Percentiles rank a stretch among this genome's conserved stretches.
Evolutionary conservation across 2,329 filamentous ascomycete species (phyloP).

Genomic region (Arthroderma sp.): DNA sequence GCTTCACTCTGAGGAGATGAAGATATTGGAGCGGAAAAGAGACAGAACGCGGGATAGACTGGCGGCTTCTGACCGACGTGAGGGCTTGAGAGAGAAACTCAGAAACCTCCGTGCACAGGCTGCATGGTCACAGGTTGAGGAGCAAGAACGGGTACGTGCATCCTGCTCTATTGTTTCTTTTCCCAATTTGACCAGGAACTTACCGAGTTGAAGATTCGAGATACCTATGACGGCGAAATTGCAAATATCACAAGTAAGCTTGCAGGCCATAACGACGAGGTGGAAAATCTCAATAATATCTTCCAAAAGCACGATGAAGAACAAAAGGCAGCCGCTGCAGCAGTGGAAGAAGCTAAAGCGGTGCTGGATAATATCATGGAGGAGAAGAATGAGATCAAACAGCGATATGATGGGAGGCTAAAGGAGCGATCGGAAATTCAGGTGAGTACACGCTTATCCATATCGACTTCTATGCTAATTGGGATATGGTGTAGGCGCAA

Average conservation of each 20-base stretch:
- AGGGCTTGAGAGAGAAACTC: slow-evolving; percentile 49
- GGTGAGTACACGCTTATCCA: slow-evolving; percentile 14
- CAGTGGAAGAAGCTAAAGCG: slow-evolving; percentile 32
- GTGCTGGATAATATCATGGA: slow-evolving; percentile 32
- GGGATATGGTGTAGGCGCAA: slow-evolving; percentile 37
- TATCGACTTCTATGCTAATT: slow-evolving; percentile 5
- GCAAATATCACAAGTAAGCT: slow-evolving; percentile 35
- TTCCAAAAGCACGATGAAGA: slow-evolving; percentile 32
- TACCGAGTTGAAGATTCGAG: slow-evolving; percentile 17
- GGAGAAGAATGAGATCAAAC: slow-evolving; percentile 38
- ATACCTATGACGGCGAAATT: slow-evolving; percentile 25
- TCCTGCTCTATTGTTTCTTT: background rate
- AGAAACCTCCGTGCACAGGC: slow-evolving; percentile 51
- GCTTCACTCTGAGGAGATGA: slow-evolving; percentile 50
- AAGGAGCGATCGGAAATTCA: slow-evolving; percentile 43
- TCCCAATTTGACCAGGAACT: slow-evolving; percentile 5
- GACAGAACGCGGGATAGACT: slow-evolving; percentile 53
- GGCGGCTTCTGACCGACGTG: slow-evolving; percentile 52
- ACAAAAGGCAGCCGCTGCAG: slow-evolving; percentile 27
- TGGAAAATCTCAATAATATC: slow-evolving; percentile 32
- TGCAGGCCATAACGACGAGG: slow-evolving; percentile 29
- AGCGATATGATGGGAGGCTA: slow-evolving; percentile 41
- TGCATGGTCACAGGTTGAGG: slow-evolving; percentile 77
- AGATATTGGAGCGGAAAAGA: slow-evolving; percentile 42
- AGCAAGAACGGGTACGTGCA: slow-evolving; percentile 47